Base-by-base conservation (phyloP, 805 yeast species). In the Pichia pseudocactophila region DNA sequence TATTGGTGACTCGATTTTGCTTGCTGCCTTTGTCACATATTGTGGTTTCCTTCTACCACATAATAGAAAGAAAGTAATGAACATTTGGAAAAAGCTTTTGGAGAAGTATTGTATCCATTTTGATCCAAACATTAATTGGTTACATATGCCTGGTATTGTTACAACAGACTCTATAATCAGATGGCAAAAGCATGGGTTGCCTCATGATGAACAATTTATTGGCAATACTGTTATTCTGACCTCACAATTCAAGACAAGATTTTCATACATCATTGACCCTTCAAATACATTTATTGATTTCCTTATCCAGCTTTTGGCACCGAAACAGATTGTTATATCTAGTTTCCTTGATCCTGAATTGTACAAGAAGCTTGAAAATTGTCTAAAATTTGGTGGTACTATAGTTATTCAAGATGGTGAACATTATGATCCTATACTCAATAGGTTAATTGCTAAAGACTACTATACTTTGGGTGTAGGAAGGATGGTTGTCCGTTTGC, bases 391-490 rank as follows among this genome's bases (percentile, higher is more conserved):
- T 67, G 97, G 97, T 4, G 87, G 85, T 2, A 52, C 74, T 1
- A 64, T 90, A 7, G 55, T 89, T 12, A 69, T 90, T 15, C 76
- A 76, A 50, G 90, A 90, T 61, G 88, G 89, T 3, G 97, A 90
- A 54, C 64, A 71, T 49, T 79, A 74, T 54, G 90, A 90, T 56
- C 95, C 96, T 0, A 62, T 84, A 7, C 55, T 90, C 10, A 74
- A 74, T 43, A 69, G 82, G 0, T 59, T 90, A 1, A 58, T 90
- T 37, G 69, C 75, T 36, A 66, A 68, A 27, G 95, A 87, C 45
- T 68, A 74, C 31, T 69, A 70, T 25, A 65, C 69, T 25, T 68
- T 78, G 25, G 96, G 96, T 3, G 90, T 90, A 0, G 92, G 92
- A 0, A 67, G 96, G 36, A 58, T 66, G 7, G 57, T 83, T 39